phyloP scores from a whole-genome alignment of 495 filamentous ascomycete genomes.

The Aspergillus bridgeri region DNA sequence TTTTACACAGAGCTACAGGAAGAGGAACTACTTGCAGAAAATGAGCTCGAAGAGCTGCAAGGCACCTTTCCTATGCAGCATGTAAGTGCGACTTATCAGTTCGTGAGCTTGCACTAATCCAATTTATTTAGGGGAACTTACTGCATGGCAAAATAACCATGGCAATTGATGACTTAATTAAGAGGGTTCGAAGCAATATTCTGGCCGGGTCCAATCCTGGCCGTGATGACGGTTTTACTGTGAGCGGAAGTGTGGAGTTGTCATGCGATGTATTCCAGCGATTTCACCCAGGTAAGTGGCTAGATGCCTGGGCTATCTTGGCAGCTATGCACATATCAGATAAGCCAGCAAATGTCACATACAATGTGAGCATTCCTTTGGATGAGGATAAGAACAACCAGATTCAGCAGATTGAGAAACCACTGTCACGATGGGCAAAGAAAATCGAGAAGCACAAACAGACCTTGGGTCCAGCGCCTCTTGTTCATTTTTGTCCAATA shows the following conservation, averaged over 20 bases:
- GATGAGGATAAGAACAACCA: conserved; percentile 5
- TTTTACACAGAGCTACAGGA: neutral
- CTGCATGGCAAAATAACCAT: neutral
- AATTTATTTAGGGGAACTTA: neutral
- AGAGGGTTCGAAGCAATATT: neutral
- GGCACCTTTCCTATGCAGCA: neutral
- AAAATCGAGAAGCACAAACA: neutral
- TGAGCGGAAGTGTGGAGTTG: conserved; percentile 2
- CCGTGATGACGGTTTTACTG: neutral
- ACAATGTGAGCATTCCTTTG: conserved; percentile 1
- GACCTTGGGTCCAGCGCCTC: neutral
- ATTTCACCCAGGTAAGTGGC: neutral
- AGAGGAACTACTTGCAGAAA: neutral
- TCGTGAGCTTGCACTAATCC: neutral
- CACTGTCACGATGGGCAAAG: neutral
- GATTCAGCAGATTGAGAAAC: neutral
- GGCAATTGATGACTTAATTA: neutral
- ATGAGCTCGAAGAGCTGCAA: neutral
- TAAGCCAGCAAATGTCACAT: conserved; percentile 4
- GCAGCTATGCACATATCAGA: conserved; percentile 9
- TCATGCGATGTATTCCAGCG: conserved; percentile 2
- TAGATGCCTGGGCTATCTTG: conserved; percentile 2
- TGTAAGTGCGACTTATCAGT: neutral
- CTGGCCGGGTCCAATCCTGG: neutral
- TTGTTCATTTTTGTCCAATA: conserved; percentile 6